These are phyloP conservation scores for Aegilops longissima DNA, from an alignment of 176 grass and related monocot species.

Conservation along the genomic window DNA sequence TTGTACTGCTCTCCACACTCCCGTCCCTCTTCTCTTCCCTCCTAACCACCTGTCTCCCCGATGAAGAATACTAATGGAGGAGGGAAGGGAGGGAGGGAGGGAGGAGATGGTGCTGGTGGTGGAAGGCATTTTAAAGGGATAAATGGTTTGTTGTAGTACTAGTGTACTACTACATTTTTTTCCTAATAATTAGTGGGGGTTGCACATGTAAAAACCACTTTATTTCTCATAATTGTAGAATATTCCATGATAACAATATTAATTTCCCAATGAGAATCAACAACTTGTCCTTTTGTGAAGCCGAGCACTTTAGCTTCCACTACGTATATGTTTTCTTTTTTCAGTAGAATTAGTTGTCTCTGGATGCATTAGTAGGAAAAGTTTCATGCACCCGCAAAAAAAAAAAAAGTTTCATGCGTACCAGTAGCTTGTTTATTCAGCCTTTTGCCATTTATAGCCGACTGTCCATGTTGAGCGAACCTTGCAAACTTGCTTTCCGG, in stretches of 20 bases:
- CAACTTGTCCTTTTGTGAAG: slow-evolving; percentile 15
- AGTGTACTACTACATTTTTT: background rate
- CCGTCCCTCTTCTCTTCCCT: background rate
- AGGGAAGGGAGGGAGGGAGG: background rate
- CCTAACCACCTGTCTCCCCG: background rate
- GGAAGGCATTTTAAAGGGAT: slow-evolving; percentile 23
- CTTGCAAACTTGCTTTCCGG: slow-evolving; percentile 36
- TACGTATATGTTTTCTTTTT: no score
- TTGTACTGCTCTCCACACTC: slow-evolving; percentile 2
- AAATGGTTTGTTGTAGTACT: background rate
- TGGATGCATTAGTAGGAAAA: background rate
- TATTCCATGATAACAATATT: slow-evolving; percentile 15
- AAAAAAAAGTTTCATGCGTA: background rate
- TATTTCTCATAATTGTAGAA: slow-evolving; percentile 26
- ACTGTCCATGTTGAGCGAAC: background rate
- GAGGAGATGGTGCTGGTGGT: slow-evolving; percentile 6
- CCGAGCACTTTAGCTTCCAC: background rate
- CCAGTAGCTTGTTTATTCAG: slow-evolving; percentile 23
- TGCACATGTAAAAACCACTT: slow-evolving; percentile 26
- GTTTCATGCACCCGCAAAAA: no score
- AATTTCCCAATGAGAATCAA: slow-evolving; percentile 15
- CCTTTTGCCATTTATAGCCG: background rate
- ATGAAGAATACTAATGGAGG: slow-evolving; percentile 13
- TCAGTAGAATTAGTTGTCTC: background rate
- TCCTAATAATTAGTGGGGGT: background rate